Evolutionary conservation across 257 asterid genomes (phyloP), one percentile per base, ranked within the genome.

Genomic region (Solanum phureja): DNA sequence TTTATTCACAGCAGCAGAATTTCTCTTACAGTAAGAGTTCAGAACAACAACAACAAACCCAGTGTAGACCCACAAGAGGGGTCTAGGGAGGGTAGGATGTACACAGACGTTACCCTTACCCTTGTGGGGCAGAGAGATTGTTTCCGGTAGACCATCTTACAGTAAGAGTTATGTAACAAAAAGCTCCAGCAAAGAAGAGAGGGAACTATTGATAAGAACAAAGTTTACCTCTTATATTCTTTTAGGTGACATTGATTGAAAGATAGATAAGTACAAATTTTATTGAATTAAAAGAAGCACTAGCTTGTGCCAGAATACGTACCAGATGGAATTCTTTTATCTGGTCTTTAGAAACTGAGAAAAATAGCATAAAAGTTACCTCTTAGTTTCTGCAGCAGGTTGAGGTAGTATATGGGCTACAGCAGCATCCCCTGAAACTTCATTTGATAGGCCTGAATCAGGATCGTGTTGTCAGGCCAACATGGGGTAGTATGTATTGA

Each of bases 361-460:
- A 79, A 29, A 29, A 4, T 29, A 49, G 88, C 71, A 37, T 40
- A 85, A 68, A 46, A 66, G 29, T 42, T 92, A 94, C 99, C 99
- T 97, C 90, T 91, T 95, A 88, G 91, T 91, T 92, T 95, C 98
- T 85, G 95, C 96, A 60, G 94, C 83, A 34, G 98, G 98, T 88
- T 94, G 99, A 88, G 98, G 98, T 75, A 95, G 90, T 85, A 95
- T 88, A 87, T 89, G 89, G 89, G 88, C 91, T 88, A 94, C 93
- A 37, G 95, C 90, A 85, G 83, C 87, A 38, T 94, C 92, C 86
- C 89, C 92, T 60, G 90, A 91, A 84, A 49, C 92, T 92, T 93
- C 95, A 88, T 58, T 83, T 89, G 89, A 72, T 87, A 90, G 91
- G 83, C 96, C 99, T 95, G 89, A 52, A 89, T 6, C 56, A 82